Percentiles rank a stretch among this genome's conserved stretches.
Evolutionary conservation across 495 filamentous ascomycete species (phyloP).

Genomic region (Durotheca rogersii): DNA sequence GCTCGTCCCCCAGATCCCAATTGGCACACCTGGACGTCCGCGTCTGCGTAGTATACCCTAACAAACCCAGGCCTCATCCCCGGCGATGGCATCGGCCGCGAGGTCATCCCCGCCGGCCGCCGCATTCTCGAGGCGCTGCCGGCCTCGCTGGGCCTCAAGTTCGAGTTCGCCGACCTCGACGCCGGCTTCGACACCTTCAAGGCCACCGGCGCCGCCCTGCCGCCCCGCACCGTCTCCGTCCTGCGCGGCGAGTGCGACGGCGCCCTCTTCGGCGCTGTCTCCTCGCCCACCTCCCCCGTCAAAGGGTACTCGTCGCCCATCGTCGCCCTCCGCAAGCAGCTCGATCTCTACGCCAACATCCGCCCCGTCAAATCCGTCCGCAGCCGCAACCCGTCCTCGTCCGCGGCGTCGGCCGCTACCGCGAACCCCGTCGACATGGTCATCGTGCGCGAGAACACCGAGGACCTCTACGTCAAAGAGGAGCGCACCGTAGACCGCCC

Average conservation of each 20-base stretch:
- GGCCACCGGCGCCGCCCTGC: slow-evolving; percentile 79
- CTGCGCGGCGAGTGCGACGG: slow-evolving; percentile 90
- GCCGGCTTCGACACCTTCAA: slow-evolving; percentile 94
- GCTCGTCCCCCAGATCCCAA: background rate
- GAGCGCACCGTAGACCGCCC: slow-evolving; percentile 75
- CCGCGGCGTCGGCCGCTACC: too few relatives aligned
- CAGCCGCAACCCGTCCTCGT: too few relatives aligned
- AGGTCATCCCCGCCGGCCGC: slow-evolving; percentile 95
- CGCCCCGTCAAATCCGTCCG: slow-evolving; percentile 87
- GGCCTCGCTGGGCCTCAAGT: slow-evolving; percentile 77
- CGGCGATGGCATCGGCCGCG: slow-evolving; percentile 96
- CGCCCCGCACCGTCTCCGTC: slow-evolving; percentile 82
- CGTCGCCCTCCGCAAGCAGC: slow-evolving; percentile 91
- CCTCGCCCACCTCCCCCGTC: slow-evolving; percentile 84
- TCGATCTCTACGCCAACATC: slow-evolving; percentile 96
- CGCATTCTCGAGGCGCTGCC: slow-evolving; percentile 88
- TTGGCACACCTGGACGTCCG: background rate
- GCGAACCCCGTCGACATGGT: slow-evolving; percentile 84
- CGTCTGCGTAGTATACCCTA: slow-evolving; percentile 4
- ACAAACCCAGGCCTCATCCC: slow-evolving; percentile 79
- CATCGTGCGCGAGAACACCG: slow-evolving; percentile 97
- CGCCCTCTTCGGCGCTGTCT: slow-evolving; percentile 94
- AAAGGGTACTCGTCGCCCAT: slow-evolving; percentile 96
- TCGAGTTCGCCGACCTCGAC: slow-evolving; percentile 88
- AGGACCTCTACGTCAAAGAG: slow-evolving; percentile 98